Evolutionary conservation across 148 eudicot genomes (phyloP).

Genomic region (Diospyros kaki): DNA sequence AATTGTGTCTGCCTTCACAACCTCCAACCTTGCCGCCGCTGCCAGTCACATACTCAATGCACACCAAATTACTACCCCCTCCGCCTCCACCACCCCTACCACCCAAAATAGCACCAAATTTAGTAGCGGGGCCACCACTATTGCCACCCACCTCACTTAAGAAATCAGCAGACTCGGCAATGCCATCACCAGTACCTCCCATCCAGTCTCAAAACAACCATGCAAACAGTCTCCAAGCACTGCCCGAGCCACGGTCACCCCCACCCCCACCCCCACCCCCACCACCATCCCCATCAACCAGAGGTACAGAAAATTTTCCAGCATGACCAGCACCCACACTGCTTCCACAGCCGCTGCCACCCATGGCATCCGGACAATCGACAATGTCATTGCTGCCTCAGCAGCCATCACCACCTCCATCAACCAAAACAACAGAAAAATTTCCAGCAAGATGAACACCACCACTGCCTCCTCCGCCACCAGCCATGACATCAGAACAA

Average conservation of each 20-base stretch:
- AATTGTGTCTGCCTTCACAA: slow-evolving; percentile 26
- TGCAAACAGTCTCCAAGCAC: no score
- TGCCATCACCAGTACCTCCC: slow-evolving; percentile 1
- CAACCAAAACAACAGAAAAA: neutral
- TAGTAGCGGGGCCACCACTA: no score
- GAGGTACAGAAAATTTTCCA: no score
- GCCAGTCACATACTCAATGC: slow-evolving; percentile 4
- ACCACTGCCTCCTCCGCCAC: slow-evolving; percentile 25
- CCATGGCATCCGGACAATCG: neutral
- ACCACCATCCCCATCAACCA: neutral
- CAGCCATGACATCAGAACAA: neutral
- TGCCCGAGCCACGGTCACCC: no score
- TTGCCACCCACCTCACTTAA: no score
- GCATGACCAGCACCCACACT: no score
- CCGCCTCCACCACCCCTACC: slow-evolving; percentile 16
- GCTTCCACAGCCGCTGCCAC: slow-evolving; percentile 7
- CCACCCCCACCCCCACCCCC: neutral
- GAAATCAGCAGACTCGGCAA: neutral
- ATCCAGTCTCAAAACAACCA: slow-evolving; percentile 7
- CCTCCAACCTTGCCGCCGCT: neutral
- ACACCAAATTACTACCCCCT: no score
- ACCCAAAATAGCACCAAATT: neutral
- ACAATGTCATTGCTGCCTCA: no score
- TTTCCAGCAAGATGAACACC: neutral
- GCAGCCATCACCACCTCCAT: no score